phyloP scores from a whole-genome alignment of 306 rosid species.

The Vachellia pachyceras region DNA sequence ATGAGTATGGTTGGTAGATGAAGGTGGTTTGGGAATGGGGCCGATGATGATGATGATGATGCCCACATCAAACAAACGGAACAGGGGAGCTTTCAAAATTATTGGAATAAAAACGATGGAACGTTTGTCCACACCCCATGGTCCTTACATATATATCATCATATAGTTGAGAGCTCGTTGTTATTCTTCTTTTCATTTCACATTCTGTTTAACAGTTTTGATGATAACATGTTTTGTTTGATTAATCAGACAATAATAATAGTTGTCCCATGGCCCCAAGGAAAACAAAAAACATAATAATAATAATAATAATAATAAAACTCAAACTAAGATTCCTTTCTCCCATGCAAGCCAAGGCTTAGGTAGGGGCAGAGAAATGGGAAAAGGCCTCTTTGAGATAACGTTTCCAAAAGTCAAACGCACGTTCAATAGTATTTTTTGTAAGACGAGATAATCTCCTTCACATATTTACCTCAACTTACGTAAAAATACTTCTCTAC shows the following conservation, averaged over 20 bases:
- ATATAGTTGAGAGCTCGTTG: not conserved
- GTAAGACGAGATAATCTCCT: no score
- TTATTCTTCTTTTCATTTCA: constrained; percentile 32
- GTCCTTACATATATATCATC: not conserved
- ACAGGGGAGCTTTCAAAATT: not conserved
- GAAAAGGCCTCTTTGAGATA: no score
- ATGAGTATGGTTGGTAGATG: constrained; percentile 21
- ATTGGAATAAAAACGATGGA: constrained; percentile 41
- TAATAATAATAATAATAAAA: no score
- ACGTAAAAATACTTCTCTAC: no score
- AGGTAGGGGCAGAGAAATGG: not conserved
- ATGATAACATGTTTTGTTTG: constrained; percentile 36
- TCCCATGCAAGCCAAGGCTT: not conserved
- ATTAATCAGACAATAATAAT: constrained; percentile 14
- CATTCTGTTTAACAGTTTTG: constrained; percentile 19
- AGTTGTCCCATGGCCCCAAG: constrained; percentile 24
- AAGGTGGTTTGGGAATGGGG: constrained; percentile 28
- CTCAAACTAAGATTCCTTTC: not conserved
- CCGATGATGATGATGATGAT: constrained; percentile 1
- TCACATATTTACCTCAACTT: no score
- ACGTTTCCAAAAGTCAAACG: no score
- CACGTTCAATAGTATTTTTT: no score
- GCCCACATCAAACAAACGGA: not conserved
- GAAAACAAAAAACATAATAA: no score
- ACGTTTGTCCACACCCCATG: constrained; percentile 27